Base-by-base conservation (phyloP, 768 basidiomycete species). In the Tricholoma sp. region DNA sequence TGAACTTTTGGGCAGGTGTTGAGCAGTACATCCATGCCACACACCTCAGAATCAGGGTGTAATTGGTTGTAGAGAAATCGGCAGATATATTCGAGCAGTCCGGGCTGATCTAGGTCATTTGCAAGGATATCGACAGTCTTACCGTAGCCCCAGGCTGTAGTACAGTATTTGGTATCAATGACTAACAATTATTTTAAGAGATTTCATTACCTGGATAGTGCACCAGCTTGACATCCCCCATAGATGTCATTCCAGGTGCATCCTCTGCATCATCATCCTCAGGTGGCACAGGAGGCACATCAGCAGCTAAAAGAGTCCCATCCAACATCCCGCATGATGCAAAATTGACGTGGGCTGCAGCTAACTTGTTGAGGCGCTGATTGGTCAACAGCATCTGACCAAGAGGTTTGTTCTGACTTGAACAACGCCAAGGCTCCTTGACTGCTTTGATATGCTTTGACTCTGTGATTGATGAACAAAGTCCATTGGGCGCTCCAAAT, bases 41-140 rank as follows among this genome's bases (percentile, higher is more conserved):
- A 45, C 31, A 49, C 9, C 16, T 54, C 16, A 19, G 49, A 37
- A 50, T 66, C 41, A 5, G 61, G 60, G 50, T 71, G 18, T 8
- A 63, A 35, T 43, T 68, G 62, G 11, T 64, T 60, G 34, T 63
- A 66, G 21, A 74, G 63, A 50, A 71, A 73, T 2, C 58, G 64
- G 14, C 57, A 59, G 1, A 66, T 56, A n/a, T 69, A 64, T 2
- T 57, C 19, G 0, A 58, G 62, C 19, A 73, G 63, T 5, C 35
- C 19, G 3, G 68, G 71, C 10, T 61, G 56, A 21, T 61, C 24
- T 6, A 66, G 41, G 47, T 61, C 31, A 8, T 18, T 21, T 5
- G 60, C 64, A 4, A 71, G 64, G 1, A 24, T 41, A 10, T 56
- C 34, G 16, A 63, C n/a, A 8, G 50, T 12, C 32, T 27, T 24